Base-by-base conservation (phyloP, 257 asterid genomes). In the Pogostemon cablin region DNA sequence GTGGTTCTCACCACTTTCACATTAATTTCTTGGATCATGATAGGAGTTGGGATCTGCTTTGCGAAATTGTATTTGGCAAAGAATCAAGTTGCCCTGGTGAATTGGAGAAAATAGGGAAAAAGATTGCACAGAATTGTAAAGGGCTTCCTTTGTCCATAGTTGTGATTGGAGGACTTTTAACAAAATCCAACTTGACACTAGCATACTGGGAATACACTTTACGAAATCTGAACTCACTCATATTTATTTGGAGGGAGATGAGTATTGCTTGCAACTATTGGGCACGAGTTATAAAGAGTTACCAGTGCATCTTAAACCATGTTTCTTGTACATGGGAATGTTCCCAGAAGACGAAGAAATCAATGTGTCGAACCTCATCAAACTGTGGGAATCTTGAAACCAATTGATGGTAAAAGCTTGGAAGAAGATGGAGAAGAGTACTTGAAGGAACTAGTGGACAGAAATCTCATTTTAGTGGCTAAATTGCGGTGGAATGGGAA, bases 111-210 rank as follows among this genome's bases (percentile, higher is more conserved):
- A n/a, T 39, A 2, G 66, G 66, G 3, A 60, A 60, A 48, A 9
- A 39, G 11, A 60, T 60, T 38, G 69, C 76, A 2, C 48, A 9
- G 10, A 72, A 34, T 34, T 72, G 70, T 20, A 61, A 39, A 46
- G 76, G 76, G n/a, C 76, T 72, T 35, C 76, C 70, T 32, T 25
- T 72, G 59, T 62, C 76, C 6, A 34, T 72, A 25, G 62, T 49
- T 12, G 67, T 61, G 32, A 49, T 62, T 7, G 69, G 69, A 7
- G 76, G 76, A 9, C 37, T 60, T 32, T 42, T 62, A 9, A 9
- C n/a, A 62, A 72, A 47, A 12, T 62, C 76, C 8, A 3, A 47
- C 5, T 8, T 0, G n/a, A 34, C 68, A 34, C 35, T 7, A 7
- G 34, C 8, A 0, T 12, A 39, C 3, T 60, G 66, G 66, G 3